A percentile compares a stretch with the other conserved stretches of the same genome.
These are phyloP conservation scores for Postia placenta DNA, from an alignment of 768 basidiomycete genomes.

Conservation along the genomic window DNA sequence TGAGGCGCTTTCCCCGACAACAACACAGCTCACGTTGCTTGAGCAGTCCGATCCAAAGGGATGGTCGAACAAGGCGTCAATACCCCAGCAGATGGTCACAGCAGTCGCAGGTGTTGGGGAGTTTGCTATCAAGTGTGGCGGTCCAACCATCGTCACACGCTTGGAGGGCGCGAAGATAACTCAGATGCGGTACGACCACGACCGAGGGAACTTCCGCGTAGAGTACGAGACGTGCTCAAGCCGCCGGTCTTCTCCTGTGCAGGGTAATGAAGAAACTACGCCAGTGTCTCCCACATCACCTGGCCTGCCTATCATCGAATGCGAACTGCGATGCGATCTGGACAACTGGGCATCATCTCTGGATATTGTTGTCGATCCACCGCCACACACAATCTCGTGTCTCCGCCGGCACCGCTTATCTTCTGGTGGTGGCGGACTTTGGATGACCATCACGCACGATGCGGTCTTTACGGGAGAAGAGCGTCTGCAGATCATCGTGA, in stretches of 20 bases:
- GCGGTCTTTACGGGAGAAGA: constrained; percentile 73
- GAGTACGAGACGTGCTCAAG: constrained; percentile 72
- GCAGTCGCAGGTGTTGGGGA: constrained; percentile 90
- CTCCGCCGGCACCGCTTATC: constrained; percentile 85
- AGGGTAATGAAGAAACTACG: constrained; percentile 9
- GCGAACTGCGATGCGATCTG: constrained; percentile 87
- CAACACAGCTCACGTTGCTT: constrained; percentile 86
- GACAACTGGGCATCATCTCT: constrained; percentile 83
- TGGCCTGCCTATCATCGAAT: constrained; percentile 59
- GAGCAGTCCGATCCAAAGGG: constrained; percentile 98
- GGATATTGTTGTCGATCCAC: constrained; percentile 90
- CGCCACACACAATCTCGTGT: constrained; percentile 76
- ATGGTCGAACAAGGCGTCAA: constrained; percentile 92
- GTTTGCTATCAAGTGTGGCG: constrained; percentile 92
- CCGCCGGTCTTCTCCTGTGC: constrained; percentile 27
- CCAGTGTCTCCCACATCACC: constrained; percentile 18
- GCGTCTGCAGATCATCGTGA: constrained; percentile 65
- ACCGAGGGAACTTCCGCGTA: constrained; percentile 71
- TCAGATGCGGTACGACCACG: constrained; percentile 80
- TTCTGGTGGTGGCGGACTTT: constrained; percentile 83
- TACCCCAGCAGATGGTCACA: constrained; percentile 90
- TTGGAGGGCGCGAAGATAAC: constrained; percentile 72
- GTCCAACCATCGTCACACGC: constrained; percentile 87
- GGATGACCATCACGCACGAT: constrained; percentile 90
- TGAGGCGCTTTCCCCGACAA: constrained; percentile 90